Conservation (phyloP, 78 protist genomes). For the Isochrysis galbana region DNA sequence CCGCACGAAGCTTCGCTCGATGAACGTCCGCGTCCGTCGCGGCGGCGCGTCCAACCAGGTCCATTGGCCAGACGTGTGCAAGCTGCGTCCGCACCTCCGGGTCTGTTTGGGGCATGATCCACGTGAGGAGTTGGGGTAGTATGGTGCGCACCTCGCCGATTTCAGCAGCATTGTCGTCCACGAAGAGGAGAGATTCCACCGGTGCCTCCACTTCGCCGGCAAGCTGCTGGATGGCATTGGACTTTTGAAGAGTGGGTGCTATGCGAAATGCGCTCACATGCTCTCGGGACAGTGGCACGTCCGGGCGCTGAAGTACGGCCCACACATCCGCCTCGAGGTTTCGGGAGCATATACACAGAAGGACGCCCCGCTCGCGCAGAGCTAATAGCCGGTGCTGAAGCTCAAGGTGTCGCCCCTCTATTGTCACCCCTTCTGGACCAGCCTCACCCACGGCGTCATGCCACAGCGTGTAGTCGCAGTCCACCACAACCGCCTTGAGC, state of each 20-base stretch:
- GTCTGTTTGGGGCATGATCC: not conserved
- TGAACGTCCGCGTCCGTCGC: not conserved
- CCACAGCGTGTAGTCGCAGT: constrained; percentile 34
- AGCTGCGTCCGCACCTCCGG: not conserved
- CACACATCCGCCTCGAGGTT: not conserved
- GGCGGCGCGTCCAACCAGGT: not conserved
- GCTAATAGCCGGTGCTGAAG: not conserved
- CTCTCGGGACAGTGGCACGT: not conserved
- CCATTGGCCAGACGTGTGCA: not conserved
- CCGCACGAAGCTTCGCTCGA: no score
- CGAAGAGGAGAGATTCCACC: not conserved
- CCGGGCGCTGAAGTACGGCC: not conserved
- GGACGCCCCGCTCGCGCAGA: not conserved
- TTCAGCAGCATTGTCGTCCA: not conserved
- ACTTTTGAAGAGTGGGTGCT: not conserved
- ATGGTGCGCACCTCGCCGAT: no score
- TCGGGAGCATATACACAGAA: not conserved
- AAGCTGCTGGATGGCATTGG: not conserved
- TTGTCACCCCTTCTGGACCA: not conserved
- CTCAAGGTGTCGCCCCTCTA: constrained; percentile 4
- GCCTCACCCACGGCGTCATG: not conserved
- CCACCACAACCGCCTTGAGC: not conserved
- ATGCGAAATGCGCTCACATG: not conserved
- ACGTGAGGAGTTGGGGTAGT: no score
- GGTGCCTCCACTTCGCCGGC: not conserved